Percentiles rank a stretch among this genome's conserved stretches.
Conservation (phyloP, 495 filamentous ascomycete genomes). For the Neurospora intermedia region DNA sequence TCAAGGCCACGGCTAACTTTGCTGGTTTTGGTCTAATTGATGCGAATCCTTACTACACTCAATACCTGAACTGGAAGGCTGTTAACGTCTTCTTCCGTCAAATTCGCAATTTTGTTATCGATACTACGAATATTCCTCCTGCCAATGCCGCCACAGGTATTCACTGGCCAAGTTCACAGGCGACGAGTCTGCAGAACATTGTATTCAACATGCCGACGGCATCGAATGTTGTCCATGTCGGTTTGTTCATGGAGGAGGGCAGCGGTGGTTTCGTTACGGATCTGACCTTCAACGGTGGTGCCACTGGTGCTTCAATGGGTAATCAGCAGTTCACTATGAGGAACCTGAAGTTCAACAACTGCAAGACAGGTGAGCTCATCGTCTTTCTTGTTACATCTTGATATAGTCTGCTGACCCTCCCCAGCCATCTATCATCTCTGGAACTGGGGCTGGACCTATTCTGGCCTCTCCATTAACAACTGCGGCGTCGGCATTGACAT, state of each 20-base stretch:
- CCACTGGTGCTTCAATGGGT: conserved; percentile 51
- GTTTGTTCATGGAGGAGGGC: conserved; percentile 66
- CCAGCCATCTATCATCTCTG: conserved; percentile 44
- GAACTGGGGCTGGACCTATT: conserved; percentile 47
- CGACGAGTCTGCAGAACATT: conserved; percentile 68
- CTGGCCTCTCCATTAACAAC: conserved; percentile 51
- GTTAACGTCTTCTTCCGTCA: conserved; percentile 74
- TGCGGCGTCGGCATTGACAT: conserved; percentile 56
- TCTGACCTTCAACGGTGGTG: conserved; percentile 62
- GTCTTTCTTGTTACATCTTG: conserved; percentile 34
- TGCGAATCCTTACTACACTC: conserved; percentile 53
- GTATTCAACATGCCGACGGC: conserved; percentile 58
- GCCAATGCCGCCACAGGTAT: conserved; percentile 48
- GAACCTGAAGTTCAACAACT: conserved; percentile 55
- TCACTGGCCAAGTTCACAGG: conserved; percentile 72
- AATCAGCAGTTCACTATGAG: conserved; percentile 79
- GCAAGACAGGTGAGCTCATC: conserved; percentile 36
- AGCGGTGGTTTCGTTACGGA: conserved; percentile 55
- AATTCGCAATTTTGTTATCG: conserved; percentile 66
- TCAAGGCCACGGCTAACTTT: conserved; percentile 57
- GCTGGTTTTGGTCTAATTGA: conserved; percentile 56
- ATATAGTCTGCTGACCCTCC: conserved; percentile 26
- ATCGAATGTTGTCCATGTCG: conserved; percentile 52
- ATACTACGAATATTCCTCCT: conserved; percentile 53
- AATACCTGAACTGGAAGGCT: conserved; percentile 38